These are phyloP conservation scores for Rhodotorula mucilaginosa DNA, from an alignment of 1,284 basidiomycete genomes.

Conservation along the genomic window DNA sequence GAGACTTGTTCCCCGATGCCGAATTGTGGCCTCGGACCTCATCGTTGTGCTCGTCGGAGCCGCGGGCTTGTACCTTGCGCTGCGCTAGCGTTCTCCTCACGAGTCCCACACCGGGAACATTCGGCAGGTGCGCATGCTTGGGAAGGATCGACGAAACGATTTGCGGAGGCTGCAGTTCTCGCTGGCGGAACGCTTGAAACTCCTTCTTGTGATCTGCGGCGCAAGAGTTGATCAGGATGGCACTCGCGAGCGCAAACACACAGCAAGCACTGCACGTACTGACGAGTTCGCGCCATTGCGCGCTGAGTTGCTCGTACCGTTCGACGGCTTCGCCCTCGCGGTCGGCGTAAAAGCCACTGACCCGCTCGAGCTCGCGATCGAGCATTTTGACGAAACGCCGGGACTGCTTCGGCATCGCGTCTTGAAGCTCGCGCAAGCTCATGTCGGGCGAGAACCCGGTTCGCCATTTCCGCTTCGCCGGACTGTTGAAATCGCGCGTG, in stretches of 20 bases:
- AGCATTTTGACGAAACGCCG: conserved; percentile 24
- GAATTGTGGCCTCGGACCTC: background rate
- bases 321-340: conserved; percentile 28
- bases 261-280: background rate
- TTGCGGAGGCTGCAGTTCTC: conserved; percentile 16
- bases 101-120: conserved; percentile 28
- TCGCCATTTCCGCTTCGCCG: conserved; percentile 22
- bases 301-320: conserved; percentile 29
- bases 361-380: conserved; percentile 34
- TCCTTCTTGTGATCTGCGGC: conserved; percentile 32
- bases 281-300: conserved; percentile 37
- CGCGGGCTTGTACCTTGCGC: background rate
- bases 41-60: background rate
- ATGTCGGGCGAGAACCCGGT: conserved; percentile 10
- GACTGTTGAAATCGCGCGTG: background rate
- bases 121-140: conserved; percentile 13
- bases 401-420: conserved; percentile 20
- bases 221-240: background rate
- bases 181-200: conserved; percentile 24
- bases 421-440: conserved; percentile 21
- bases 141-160: conserved; percentile 27
- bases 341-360: conserved; percentile 29
- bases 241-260: no score
- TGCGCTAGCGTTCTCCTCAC: conserved; percentile 29
- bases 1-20: background rate